Percentiles rank a stretch among this genome's conserved stretches.
Conservation (phyloP, 768 basidiomycete species). For the Rhodotorula kratochvilovae region DNA sequence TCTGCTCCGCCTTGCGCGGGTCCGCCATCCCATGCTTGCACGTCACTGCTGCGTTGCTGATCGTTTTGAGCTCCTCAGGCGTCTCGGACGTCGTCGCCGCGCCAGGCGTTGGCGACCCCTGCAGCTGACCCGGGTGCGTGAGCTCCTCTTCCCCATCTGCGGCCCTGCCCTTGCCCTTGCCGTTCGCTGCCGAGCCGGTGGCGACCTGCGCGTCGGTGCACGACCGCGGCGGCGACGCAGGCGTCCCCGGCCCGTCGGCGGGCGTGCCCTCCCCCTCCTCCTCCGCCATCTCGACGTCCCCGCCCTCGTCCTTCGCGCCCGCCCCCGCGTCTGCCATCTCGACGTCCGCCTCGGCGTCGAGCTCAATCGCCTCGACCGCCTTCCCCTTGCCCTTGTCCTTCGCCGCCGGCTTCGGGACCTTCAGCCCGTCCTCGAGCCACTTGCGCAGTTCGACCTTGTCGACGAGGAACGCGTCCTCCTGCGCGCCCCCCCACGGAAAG, state of each 20-base stretch:
- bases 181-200: background rate
- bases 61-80: background rate
- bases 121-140: slow-evolving; percentile 43
- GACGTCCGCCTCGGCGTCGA: background rate
- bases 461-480: slow-evolving; percentile 58
- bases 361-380: background rate
- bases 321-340: background rate
- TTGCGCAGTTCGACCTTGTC: slow-evolving; percentile 59
- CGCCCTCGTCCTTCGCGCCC: background rate
- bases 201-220: background rate
- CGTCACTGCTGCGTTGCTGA: slow-evolving; percentile 54
- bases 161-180: background rate
- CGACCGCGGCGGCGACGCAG: background rate
- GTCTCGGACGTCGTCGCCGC: background rate
- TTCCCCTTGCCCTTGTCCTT: background rate
- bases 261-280: background rate
- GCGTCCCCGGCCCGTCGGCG: background rate
- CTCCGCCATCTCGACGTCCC: slow-evolving; percentile 4
- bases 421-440: slow-evolving; percentile 56
- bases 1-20: slow-evolving; percentile 57
- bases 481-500: background rate
- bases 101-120: slow-evolving; percentile 39
- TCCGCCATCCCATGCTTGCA: slow-evolving; percentile 64
- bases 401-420: background rate
- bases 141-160: background rate